These are phyloP conservation scores for Puya raimondii DNA, from an alignment of 176 grass and related monocot genomes.

Conservation along the genomic window DNA sequence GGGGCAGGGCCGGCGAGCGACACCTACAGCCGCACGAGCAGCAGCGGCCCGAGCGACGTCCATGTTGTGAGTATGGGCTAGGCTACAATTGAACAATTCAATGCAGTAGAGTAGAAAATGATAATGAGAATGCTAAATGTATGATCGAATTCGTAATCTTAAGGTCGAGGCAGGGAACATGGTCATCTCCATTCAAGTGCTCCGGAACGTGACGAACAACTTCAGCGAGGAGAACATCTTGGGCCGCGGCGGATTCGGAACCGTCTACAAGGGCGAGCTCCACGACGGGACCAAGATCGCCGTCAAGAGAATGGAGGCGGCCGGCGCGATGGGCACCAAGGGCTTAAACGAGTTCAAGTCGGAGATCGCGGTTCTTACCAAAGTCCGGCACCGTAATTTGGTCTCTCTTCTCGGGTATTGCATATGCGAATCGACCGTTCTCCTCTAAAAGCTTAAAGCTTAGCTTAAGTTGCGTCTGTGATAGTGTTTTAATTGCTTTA, in stretches of 20 bases:
- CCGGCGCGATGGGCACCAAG: conserved; percentile 94
- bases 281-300: conserved; percentile 94
- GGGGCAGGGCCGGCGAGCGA: conserved; percentile 35
- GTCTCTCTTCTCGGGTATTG: conserved; percentile 77
- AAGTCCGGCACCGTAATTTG: conserved; percentile 82
- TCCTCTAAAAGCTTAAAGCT: too few species aligned
- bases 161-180: conserved; percentile 71
- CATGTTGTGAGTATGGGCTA: conserved; percentile 31
- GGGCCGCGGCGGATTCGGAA: conserved; percentile 80
- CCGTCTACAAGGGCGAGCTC: conserved; percentile 90
- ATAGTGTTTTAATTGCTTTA: too few species aligned
- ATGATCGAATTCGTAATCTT: too few species aligned
- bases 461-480: too few species aligned
- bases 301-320: conserved; percentile 85
- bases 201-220: conserved; percentile 90
- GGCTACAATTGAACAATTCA: too few species aligned
- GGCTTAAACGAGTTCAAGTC: conserved; percentile 86
- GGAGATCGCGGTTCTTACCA: conserved; percentile 84
- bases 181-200: conserved; percentile 95
- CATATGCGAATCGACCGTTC: too few species aligned
- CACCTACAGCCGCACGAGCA: conserved; percentile 35
- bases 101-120: too few species aligned
- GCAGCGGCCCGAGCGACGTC: conserved; percentile 46
- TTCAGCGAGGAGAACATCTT: conserved; percentile 86
- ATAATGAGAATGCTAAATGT: too few species aligned